Percentiles rank a stretch among this genome's conserved stretches.
Conservation (phyloP, 176 grass and related monocot genomes). For the Avena eriantha region DNA sequence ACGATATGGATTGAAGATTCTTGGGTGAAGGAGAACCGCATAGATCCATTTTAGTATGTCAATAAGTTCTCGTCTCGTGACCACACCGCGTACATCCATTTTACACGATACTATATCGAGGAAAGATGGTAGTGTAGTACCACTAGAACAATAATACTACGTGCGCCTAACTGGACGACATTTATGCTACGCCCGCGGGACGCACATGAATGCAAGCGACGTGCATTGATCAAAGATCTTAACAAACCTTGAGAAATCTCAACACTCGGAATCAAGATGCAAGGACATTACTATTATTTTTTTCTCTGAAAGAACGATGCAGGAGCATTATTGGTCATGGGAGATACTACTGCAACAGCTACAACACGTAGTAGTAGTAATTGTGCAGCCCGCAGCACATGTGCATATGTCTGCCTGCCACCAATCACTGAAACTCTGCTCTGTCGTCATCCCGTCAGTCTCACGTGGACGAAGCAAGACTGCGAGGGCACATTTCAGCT, state of each 20-base stretch:
- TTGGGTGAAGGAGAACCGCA: background rate
- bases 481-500: background rate
- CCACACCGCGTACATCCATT: background rate
- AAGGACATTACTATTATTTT: background rate
- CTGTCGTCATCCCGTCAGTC: background rate
- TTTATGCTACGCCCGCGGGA: background rate
- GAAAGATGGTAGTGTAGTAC: background rate
- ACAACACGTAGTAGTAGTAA: background rate
- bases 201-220: background rate
- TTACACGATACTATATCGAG: background rate
- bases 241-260: background rate
- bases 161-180: conserved; percentile 15
- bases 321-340: conserved; percentile 8
- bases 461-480: background rate
- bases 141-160: background rate
- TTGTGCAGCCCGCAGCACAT: background rate
- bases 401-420: background rate
- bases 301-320: background rate
- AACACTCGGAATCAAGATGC: background rate
- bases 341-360: background rate
- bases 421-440: background rate
- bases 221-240: conserved; percentile 17
- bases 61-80: background rate
- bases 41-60: no score
- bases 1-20: conserved; percentile 17